phyloP scores from a whole-genome alignment of 305 asterid species.

The Galium porrigens region DNA sequence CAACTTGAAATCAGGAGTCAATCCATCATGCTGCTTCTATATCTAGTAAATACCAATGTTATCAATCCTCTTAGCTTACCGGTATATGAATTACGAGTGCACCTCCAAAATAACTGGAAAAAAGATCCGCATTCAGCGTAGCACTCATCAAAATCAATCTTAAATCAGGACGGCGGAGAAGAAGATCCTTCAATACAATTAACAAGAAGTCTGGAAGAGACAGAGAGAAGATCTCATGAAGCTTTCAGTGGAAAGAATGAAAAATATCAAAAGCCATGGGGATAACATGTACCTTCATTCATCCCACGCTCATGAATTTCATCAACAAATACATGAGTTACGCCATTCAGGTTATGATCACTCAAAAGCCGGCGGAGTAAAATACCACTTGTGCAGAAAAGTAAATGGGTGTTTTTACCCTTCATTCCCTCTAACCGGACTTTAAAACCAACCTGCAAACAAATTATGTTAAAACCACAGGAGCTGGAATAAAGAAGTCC shows the following conservation, averaged over 20 bases:
- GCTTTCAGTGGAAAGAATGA: constrained; percentile 11
- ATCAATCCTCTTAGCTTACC: constrained; percentile 30
- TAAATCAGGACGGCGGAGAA: constrained; percentile 76
- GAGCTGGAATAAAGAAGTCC: constrained; percentile 23
- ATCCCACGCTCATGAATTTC: constrained; percentile 99
- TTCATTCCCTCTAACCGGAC: constrained; percentile 96
- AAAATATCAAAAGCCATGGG: constrained; percentile 3
- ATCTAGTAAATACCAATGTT: constrained; percentile 2
- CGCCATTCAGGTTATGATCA: constrained; percentile 74
- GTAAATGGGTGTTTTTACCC: constrained; percentile 87
- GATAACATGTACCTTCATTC: constrained; percentile 72
- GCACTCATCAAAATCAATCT: constrained; percentile 98
- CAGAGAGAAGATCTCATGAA: constrained; percentile 18
- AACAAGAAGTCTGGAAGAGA: constrained; percentile 76
- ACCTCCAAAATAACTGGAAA: constrained; percentile 70
- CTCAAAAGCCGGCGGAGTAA: constrained; percentile 89
- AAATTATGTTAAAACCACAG: constrained; percentile 26
- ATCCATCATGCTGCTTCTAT: not conserved
- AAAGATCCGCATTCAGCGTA: constrained; percentile 83
- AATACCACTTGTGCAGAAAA: constrained; percentile 96
- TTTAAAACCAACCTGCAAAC: constrained; percentile 82
- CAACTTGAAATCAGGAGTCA: not conserved
- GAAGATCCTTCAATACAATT: constrained; percentile 95
- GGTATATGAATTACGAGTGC: constrained; percentile 93
- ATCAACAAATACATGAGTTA: constrained; percentile 91